These are phyloP conservation scores for Pseudomonodictys pantanalensis DNA, from an alignment of 495 filamentous ascomycete species.

Conservation along the genomic window DNA sequence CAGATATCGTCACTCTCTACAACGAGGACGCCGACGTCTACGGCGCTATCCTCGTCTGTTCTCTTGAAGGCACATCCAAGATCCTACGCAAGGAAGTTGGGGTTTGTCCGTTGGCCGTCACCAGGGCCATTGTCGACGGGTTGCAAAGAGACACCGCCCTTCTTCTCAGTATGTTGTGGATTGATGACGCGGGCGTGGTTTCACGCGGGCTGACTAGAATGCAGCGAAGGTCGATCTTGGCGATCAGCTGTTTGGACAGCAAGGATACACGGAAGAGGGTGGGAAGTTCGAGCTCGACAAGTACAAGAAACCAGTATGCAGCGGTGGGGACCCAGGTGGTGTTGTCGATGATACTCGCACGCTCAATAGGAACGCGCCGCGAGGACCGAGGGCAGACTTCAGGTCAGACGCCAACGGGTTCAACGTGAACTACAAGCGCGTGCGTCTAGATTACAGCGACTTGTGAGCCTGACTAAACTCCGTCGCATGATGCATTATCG, in stretches of 20 bases:
- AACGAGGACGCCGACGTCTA: neutral
- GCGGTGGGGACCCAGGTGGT: neutral
- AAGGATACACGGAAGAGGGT: neutral
- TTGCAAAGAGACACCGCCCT: neutral
- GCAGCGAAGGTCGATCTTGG: neutral
- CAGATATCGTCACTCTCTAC: neutral
- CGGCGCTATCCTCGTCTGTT: neutral
- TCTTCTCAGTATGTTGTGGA: neutral
- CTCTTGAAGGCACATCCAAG: neutral
- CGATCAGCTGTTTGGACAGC: neutral
- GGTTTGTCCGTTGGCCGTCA: neutral
- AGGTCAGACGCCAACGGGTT: neutral
- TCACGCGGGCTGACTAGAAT: neutral
- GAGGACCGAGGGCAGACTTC: neutral
- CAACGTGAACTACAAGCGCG: neutral
- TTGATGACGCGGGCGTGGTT: no score
- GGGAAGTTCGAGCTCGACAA: neutral
- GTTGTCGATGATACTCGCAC: neutral
- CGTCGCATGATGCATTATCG: no score
- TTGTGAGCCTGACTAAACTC: no score
- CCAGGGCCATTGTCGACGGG: neutral
- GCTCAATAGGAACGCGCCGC: neutral
- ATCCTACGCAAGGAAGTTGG: neutral
- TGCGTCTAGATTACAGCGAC: neutral
- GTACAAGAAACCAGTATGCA: neutral